These are phyloP conservation scores for Phenoliferia sp. DNA, from an alignment of 1,284 basidiomycete genomes.

Conservation along the genomic window DNA sequence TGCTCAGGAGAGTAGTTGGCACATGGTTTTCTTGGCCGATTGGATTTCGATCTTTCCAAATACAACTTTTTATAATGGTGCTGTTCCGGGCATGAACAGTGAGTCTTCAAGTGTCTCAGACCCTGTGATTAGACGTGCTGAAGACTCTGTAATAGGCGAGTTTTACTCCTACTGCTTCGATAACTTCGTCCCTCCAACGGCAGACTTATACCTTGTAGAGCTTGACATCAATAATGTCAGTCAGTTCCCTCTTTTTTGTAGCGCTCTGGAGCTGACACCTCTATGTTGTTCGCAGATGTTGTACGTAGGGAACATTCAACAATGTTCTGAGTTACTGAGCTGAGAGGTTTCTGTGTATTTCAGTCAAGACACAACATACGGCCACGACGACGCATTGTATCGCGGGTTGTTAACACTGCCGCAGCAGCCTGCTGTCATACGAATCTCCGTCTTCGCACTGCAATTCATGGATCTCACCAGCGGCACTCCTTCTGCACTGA, in stretches of 20 bases:
- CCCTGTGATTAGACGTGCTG: no score
- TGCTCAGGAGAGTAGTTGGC: no score
- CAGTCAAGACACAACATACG: neutral
- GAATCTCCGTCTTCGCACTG: conserved; percentile 8
- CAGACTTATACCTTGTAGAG: conserved; percentile 27
- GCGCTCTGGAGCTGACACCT: no score
- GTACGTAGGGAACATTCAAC: neutral
- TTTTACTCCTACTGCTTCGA: conserved; percentile 22
- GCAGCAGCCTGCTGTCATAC: conserved; percentile 21
- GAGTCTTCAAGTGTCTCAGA: no score
- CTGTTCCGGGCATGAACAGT: no score
- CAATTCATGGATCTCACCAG: conserved; percentile 7
- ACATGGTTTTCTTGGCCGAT: no score
- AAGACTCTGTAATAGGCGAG: no score
- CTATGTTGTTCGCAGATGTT: neutral
- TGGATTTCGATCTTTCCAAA: no score
- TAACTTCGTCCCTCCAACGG: conserved; percentile 7
- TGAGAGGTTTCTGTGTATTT: neutral
- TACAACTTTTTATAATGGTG: no score
- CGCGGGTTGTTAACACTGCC: conserved; percentile 18
- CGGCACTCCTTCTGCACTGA: neutral
- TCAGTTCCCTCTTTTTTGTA: neutral
- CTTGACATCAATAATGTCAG: conserved; percentile 22
- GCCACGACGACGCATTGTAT: conserved; percentile 23
- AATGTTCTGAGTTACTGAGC: no score